A percentile compares a stretch with the other conserved stretches of the same genome.
Conservation (phyloP, 2,329 filamentous ascomycete species). For the Pseudovirgaria hyperparasitica region DNA sequence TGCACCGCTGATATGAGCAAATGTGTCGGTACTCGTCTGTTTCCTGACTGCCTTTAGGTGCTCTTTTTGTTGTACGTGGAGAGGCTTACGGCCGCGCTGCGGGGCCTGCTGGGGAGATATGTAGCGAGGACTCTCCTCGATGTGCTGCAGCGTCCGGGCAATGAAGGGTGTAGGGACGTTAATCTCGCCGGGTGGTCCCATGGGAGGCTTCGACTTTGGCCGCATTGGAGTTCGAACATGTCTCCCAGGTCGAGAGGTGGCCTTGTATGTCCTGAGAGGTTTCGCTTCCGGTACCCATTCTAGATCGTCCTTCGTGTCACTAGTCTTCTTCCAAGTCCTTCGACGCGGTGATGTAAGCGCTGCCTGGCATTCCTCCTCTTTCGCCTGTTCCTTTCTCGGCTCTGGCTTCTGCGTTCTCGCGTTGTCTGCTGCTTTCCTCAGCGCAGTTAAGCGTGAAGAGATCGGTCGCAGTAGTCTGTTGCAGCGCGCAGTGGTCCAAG, state of each 20-base stretch:
- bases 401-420: constrained; percentile 6
- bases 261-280: constrained; percentile 11
- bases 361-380: constrained; percentile 1
- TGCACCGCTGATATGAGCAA: constrained; percentile 17
- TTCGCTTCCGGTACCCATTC: constrained; percentile 22
- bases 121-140: constrained; percentile 17
- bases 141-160: constrained; percentile 13
- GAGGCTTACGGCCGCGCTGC: constrained; percentile 12
- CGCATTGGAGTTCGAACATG: constrained; percentile 8
- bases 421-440: constrained; percentile 20
- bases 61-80: constrained; percentile 10
- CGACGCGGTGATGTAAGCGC: constrained; percentile 12
- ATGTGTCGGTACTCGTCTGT: constrained; percentile 13
- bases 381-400: background rate
- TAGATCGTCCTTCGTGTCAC: constrained; percentile 19
- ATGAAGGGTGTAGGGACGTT: constrained; percentile 21
- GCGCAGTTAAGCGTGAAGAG: constrained; percentile 25
- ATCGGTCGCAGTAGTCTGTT: constrained; percentile 30
- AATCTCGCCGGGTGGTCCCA: constrained; percentile 18
- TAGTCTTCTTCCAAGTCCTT: constrained; percentile 3
- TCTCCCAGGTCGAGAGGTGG: constrained; percentile 21
- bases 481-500: constrained; percentile 31
- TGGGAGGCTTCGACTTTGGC: constrained; percentile 1
- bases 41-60: constrained; percentile 11
- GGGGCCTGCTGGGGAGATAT: constrained; percentile 13